Percentiles rank a stretch among this genome's conserved stretches.
These are phyloP conservation scores for Pascua guehoae DNA, from an alignment of 1,284 basidiomycete genomes.

Conservation along the genomic window DNA sequence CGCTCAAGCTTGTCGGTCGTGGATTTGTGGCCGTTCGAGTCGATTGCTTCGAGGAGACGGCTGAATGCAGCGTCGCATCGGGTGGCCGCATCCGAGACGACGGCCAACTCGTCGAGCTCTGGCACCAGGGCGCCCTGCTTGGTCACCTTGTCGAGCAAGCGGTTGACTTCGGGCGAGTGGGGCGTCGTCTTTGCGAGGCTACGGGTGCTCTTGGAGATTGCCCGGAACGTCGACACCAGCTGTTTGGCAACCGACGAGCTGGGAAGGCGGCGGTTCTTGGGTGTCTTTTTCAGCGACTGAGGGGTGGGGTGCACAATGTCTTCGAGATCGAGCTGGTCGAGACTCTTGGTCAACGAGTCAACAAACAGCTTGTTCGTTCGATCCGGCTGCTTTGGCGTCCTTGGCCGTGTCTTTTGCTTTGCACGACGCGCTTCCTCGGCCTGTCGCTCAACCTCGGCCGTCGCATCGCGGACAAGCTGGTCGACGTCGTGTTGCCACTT, in stretches of 20 bases:
- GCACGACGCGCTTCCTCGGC: not conserved
- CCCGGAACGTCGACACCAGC: constrained; percentile 11
- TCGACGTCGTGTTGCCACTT: constrained; percentile 9
- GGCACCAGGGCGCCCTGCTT: constrained; percentile 7
- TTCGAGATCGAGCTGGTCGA: constrained; percentile 26
- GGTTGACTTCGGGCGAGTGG: constrained; percentile 2
- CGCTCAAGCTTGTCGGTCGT: not conserved
- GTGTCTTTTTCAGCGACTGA: constrained; percentile 4
- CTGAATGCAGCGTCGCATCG: constrained; percentile 26
- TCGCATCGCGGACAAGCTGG: constrained; percentile 3
- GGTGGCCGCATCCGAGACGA: constrained; percentile 15
- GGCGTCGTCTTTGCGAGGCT: constrained; percentile 2
- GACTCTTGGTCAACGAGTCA: constrained; percentile 17
- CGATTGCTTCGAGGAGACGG: constrained; percentile 24
- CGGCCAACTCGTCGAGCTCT: constrained; percentile 15
- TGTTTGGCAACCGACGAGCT: constrained; percentile 8
- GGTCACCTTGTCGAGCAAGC: constrained; percentile 11
- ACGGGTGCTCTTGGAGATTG: constrained; percentile 21
- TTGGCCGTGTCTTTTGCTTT: not conserved
- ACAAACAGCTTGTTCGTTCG: not conserved
- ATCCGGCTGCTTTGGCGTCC: constrained; percentile 1
- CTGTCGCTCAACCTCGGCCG: not conserved
- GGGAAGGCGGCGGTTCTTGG: constrained; percentile 20
- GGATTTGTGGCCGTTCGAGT: constrained; percentile 5
- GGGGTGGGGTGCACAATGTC: constrained; percentile 13